Conservation (phyloP, 1,284 basidiomycete genomes). For the Fomitopsis palustris region DNA sequence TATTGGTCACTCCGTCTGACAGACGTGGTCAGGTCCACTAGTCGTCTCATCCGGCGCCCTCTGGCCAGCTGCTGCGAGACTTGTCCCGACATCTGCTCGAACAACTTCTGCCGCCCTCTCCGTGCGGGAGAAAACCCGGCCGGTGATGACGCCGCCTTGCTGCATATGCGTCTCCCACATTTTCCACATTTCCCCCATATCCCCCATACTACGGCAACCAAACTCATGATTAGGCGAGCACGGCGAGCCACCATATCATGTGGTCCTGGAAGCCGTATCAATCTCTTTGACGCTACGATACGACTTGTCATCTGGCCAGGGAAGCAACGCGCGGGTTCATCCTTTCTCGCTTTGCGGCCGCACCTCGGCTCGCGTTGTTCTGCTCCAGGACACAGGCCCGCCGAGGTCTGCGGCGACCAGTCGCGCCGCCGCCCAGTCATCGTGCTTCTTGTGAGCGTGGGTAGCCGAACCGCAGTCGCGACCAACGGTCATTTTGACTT, state of each 20-base stretch:
- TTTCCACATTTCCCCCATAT: not conserved
- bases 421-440: not conserved
- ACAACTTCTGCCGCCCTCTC: no score
- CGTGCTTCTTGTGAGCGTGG: not conserved
- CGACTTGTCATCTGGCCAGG: not conserved
- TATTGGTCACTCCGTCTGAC: not conserved
- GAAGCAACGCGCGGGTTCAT: not conserved
- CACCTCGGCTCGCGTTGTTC: not conserved
- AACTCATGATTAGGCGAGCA: not conserved
- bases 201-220: not conserved
- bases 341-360: not conserved
- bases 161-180: no score
- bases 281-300: not conserved
- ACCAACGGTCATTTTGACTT: not conserved
- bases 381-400: not conserved
- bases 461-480: not conserved
- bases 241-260: not conserved
- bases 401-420: not conserved
- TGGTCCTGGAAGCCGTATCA: not conserved
- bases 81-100: no score
- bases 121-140: no score
- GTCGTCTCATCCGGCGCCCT: not conserved
- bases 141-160: no score
- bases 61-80: not conserved
- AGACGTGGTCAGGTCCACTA: not conserved